Base-by-base conservation (phyloP, 495 filamentous ascomycete genomes). In the Penicillium verhagenii region DNA sequence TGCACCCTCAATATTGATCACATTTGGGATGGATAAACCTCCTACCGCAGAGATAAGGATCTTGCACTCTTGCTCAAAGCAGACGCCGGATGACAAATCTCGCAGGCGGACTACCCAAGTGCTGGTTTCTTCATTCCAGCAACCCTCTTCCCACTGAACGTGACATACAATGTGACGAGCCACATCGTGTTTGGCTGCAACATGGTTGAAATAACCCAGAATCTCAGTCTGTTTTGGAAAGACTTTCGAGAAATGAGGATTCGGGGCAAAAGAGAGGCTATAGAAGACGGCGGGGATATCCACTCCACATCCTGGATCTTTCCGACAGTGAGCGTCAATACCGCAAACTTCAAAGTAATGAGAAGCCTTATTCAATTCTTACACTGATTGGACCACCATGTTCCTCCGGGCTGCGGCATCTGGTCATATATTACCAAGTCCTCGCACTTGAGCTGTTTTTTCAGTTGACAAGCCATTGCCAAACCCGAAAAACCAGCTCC, bases 31-130 rank as follows among this genome's bases (percentile, higher is more conserved):
- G 5, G 69, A 69, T 21, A 82, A 60, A 1, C 64, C 63, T 2
- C 81, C 81, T n/a, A 78, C 74, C 9, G 72, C 72, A 26, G 68
- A 75, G 13, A 82, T 66, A 6, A 84, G 60, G 16, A 83, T 67
- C 55, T 77, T 79, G 40, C 72, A 75, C 35, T 73, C 59, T 35
- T 73, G 71, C 6, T n/a, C 21, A 29, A 57, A 63, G 1, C 26
- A 14, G 26, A 39, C 45, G 8, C 53, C 50, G 10, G 45, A 63
- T 21, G 47, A 38, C 4, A 56, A n/a, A 42, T 65, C 53, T 31
- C 52, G 40, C 20, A 68, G 33, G 23, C 16, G 51, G 43, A 68
- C 58, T 6, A 38, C 18, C 65, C 65, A 68, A 6, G 50, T 59
- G 11, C 47, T 19, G 8, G 40, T 55, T n/a, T 53, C 44, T 11